Percentiles rank a stretch among this genome's conserved stretches.
Conservation (phyloP, 768 basidiomycete species). For the Hygrocybe coccinea region DNA sequence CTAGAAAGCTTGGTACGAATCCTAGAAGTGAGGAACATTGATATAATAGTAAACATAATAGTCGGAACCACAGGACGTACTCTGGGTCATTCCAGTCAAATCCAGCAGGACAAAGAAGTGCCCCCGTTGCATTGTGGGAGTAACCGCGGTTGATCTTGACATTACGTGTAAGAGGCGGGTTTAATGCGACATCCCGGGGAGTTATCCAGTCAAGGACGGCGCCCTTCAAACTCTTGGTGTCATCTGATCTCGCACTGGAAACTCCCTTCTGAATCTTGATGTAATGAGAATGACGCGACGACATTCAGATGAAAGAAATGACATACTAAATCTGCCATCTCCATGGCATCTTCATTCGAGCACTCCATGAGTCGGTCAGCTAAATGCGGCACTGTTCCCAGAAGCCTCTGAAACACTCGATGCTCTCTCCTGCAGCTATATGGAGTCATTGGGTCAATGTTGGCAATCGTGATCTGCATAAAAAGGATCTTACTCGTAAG, state of each 20-base stretch:
- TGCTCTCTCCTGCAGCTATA: not conserved
- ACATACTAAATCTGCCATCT: not conserved
- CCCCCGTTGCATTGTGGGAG: slow-evolving; percentile 17
- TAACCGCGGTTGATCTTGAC: slow-evolving; percentile 4
- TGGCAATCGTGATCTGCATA: not conserved
- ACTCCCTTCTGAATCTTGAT: not conserved
- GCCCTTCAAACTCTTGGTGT: no score
- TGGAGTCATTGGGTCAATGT: not conserved
- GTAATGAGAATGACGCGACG: not conserved
- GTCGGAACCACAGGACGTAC: slow-evolving; percentile 8
- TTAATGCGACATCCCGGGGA: no score
- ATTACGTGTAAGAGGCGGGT: no score
- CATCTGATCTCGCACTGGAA: not conserved
- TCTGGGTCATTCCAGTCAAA: slow-evolving; percentile 17
- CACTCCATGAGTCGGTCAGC: not conserved
- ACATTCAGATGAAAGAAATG: not conserved
- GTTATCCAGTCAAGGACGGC: no score
- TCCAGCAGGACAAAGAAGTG: slow-evolving; percentile 20
- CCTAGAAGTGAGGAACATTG: not conserved
- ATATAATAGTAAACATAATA: not conserved
- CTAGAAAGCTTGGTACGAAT: not conserved
- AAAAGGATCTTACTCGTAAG: not conserved
- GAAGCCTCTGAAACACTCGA: not conserved
- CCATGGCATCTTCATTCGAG: not conserved
- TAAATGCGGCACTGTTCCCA: not conserved